Percentiles rank a stretch among this genome's conserved stretches.
Evolutionary conservation across 495 filamentous ascomycete genomes (phyloP).

Genomic region (Podospora sp.): DNA sequence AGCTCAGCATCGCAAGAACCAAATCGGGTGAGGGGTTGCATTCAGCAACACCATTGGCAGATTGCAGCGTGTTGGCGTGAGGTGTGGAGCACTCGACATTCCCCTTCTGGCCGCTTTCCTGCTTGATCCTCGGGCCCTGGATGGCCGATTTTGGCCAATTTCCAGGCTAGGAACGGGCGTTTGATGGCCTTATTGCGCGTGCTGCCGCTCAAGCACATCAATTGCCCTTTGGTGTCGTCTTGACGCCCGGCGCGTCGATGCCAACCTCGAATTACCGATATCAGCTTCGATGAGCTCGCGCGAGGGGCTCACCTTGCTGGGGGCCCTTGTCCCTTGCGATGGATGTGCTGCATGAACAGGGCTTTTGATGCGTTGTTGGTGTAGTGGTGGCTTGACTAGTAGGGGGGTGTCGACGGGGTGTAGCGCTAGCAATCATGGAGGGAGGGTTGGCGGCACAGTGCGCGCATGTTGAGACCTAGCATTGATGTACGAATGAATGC

Average conservation of each 20-base stretch:
- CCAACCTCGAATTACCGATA: slow-evolving; percentile 21
- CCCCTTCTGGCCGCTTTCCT: background rate
- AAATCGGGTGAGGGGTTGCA: slow-evolving; percentile 29
- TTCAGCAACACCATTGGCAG: slow-evolving; percentile 25
- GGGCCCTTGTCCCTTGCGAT: slow-evolving; percentile 3
- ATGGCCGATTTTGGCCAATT: slow-evolving; percentile 15
- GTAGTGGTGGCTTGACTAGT: slow-evolving; percentile 17
- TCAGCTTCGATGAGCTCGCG: slow-evolving; percentile 11
- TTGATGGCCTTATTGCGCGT: background rate
- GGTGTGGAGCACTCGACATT: slow-evolving; percentile 17
- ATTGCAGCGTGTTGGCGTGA: slow-evolving; percentile 8
- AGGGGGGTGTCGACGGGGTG: slow-evolving; percentile 6
- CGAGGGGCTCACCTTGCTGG: slow-evolving; percentile 19
- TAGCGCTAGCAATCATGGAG: slow-evolving; percentile 10
- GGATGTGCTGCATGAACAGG: slow-evolving; percentile 29
- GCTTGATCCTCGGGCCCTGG: background rate
- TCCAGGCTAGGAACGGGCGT: background rate
- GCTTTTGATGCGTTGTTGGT: slow-evolving; percentile 3
- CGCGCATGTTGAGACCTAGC: background rate
- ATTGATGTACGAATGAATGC: slow-evolving; percentile 3
- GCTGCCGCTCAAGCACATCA: slow-evolving; percentile 6
- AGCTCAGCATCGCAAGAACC: slow-evolving; percentile 16
- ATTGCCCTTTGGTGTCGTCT: slow-evolving; percentile 6
- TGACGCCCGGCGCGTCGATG: slow-evolving; percentile 1
- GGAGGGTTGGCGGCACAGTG: slow-evolving; percentile 12